Conservation (phyloP, 2,329 filamentous ascomycete genomes). For the Paecilomyces fulvus region DNA sequence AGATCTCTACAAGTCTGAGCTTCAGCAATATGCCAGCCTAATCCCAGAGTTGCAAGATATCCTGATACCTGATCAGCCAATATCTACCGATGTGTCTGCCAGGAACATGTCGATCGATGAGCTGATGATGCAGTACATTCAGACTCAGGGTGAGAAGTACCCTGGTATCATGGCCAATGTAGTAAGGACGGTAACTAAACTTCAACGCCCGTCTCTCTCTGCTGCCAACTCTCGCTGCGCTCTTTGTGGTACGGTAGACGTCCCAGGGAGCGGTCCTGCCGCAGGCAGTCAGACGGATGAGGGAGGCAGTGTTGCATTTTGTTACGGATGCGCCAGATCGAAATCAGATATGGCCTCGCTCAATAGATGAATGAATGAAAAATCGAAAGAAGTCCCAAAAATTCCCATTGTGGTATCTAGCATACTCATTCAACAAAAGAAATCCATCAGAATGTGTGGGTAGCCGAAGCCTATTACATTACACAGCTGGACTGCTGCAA, state of each 20-base stretch:
- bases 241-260: slow-evolving; percentile 62
- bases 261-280: slow-evolving; percentile 44
- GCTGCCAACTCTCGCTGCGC: slow-evolving; percentile 43
- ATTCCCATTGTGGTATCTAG: neutral
- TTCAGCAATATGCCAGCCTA: slow-evolving; percentile 55
- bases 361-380: slow-evolving; percentile 10
- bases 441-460: neutral
- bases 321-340: slow-evolving; percentile 39
- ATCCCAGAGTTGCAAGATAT: slow-evolving; percentile 45
- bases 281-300: slow-evolving; percentile 43
- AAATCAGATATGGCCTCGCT: slow-evolving; percentile 15
- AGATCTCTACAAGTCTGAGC: slow-evolving; percentile 75
- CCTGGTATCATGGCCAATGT: slow-evolving; percentile 93
- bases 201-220: slow-evolving; percentile 42
- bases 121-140: slow-evolving; percentile 82
- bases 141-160: slow-evolving; percentile 74
- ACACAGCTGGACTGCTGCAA: neutral
- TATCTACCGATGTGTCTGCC: slow-evolving; percentile 27
- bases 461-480: neutral
- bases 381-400: neutral
- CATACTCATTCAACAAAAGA: neutral
- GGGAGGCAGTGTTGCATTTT: slow-evolving; percentile 34
- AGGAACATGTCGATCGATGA: slow-evolving; percentile 77
- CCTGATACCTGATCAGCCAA: slow-evolving; percentile 33
- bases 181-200: slow-evolving; percentile 79